Conservation (phyloP, 352 stramenopile species). For the Globisporangium okanoganense region DNA sequence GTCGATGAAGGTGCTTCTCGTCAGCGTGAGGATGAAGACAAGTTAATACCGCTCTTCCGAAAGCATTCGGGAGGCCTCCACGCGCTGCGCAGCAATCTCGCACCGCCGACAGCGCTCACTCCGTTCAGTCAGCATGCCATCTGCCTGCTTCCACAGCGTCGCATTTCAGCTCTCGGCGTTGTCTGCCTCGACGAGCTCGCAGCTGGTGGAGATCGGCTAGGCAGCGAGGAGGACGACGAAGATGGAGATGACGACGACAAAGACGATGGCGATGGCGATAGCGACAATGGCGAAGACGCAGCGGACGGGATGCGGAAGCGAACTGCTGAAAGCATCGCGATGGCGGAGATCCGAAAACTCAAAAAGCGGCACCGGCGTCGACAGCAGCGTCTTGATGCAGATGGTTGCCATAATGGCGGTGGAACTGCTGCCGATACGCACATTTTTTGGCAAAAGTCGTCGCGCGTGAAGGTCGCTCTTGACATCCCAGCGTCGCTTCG, state of each 20-base stretch:
- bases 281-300: conserved; percentile 4
- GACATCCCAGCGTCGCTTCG: conserved; percentile 26
- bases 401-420: not conserved
- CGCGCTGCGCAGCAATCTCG: conserved; percentile 5
- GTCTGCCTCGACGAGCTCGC: conserved; percentile 6
- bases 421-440: conserved; percentile 5
- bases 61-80: not conserved
- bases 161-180: conserved; percentile 27
- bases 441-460: conserved; percentile 52
- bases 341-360: conserved; percentile 22
- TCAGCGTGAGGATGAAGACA: not conserved
- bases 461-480: conserved; percentile 28
- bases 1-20: not conserved
- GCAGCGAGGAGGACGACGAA: conserved; percentile 14
- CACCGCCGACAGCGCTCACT: not conserved
- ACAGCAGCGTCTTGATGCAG: conserved; percentile 16
- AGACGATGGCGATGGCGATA: conserved; percentile 14
- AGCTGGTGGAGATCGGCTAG: not conserved
- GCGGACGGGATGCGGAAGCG: not conserved
- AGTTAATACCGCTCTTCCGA: not conserved
- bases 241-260: conserved; percentile 23
- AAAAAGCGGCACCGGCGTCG: conserved; percentile 24
- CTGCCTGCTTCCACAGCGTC: conserved; percentile 31
- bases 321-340: conserved; percentile 7
- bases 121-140: conserved; percentile 1